Conservation (phyloP, 2,329 filamentous ascomycete species). For the Cladophialophora yegresii region DNA sequence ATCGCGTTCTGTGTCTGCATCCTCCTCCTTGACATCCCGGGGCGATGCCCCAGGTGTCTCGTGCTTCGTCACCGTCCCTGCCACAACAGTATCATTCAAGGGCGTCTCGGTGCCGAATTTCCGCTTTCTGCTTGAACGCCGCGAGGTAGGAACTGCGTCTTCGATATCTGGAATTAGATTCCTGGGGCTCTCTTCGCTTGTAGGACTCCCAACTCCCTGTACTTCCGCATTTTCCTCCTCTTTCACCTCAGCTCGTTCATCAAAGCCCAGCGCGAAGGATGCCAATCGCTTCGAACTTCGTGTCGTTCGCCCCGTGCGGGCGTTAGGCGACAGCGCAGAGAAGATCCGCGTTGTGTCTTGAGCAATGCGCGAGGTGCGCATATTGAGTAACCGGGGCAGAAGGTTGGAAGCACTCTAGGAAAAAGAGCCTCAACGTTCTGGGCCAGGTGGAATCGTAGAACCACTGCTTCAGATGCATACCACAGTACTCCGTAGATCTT, state of each 20-base stretch:
- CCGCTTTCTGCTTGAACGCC: constrained; percentile 48
- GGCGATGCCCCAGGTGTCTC: constrained; percentile 28
- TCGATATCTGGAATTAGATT: constrained; percentile 56
- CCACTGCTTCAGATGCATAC: no score
- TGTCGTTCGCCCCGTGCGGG: constrained; percentile 51
- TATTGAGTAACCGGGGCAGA: constrained; percentile 40
- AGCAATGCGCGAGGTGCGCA: constrained; percentile 62
- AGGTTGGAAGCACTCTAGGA: neutral
- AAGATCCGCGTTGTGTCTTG: constrained; percentile 62
- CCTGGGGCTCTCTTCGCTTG: constrained; percentile 36
- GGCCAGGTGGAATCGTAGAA: no score
- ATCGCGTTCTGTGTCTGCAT: constrained; percentile 36
- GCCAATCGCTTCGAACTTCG: constrained; percentile 44
- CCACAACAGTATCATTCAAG: constrained; percentile 30
- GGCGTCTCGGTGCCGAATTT: constrained; percentile 47
- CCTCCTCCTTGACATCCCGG: constrained; percentile 38
- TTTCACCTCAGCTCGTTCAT: constrained; percentile 32
- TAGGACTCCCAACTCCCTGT: constrained; percentile 36
- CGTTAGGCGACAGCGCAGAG: constrained; percentile 47
- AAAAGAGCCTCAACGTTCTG: no score
- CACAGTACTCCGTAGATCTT: neutral
- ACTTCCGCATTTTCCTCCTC: constrained; percentile 38
- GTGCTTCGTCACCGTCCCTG: constrained; percentile 25
- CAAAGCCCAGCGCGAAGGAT: constrained; percentile 50
- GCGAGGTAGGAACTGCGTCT: constrained; percentile 49